These are phyloP conservation scores for Pyrenula massariospora DNA, from an alignment of 495 filamentous ascomycete genomes.

Conservation along the genomic window DNA sequence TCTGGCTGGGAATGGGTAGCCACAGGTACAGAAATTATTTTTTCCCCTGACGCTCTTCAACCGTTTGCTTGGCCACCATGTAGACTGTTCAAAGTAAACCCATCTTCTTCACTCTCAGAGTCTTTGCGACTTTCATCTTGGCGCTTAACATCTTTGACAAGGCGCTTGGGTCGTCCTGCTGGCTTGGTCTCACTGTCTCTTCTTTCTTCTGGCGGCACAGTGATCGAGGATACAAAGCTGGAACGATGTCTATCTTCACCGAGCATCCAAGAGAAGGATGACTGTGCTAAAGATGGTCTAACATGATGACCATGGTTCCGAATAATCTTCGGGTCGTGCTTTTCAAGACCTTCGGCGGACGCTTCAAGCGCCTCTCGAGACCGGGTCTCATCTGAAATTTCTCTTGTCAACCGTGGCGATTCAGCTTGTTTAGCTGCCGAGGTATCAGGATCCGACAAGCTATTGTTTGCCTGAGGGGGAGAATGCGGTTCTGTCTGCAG, in stretches of 20 bases:
- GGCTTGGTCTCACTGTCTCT: slow-evolving; percentile 19
- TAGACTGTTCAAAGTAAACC: slow-evolving; percentile 37
- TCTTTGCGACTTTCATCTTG: slow-evolving; percentile 19
- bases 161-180: slow-evolving; percentile 15
- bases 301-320: neutral
- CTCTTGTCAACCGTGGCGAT: no score
- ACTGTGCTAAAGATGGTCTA: slow-evolving; percentile 64
- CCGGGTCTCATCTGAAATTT: no score
- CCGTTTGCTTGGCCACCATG: slow-evolving; percentile 24
- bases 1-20: no score
- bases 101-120: slow-evolving; percentile 23
- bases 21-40: no score
- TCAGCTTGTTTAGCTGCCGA: no score
- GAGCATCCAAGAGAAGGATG: slow-evolving; percentile 96
- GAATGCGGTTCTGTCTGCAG: no score
- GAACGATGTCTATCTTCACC: slow-evolving; percentile 38
- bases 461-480: slow-evolving; percentile 7
- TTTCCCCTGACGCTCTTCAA: no score
- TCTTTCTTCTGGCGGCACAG: slow-evolving; percentile 34
- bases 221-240: slow-evolving; percentile 36
- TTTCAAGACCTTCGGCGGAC: no score
- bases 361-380: no score
- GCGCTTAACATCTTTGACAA: slow-evolving; percentile 22
- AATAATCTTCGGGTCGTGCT: slow-evolving; percentile 4
- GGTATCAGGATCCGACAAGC: slow-evolving; percentile 1